Conservation (phyloP, 2,329 filamentous ascomycete species). For the Parasarocladium wereldwijsianum region DNA sequence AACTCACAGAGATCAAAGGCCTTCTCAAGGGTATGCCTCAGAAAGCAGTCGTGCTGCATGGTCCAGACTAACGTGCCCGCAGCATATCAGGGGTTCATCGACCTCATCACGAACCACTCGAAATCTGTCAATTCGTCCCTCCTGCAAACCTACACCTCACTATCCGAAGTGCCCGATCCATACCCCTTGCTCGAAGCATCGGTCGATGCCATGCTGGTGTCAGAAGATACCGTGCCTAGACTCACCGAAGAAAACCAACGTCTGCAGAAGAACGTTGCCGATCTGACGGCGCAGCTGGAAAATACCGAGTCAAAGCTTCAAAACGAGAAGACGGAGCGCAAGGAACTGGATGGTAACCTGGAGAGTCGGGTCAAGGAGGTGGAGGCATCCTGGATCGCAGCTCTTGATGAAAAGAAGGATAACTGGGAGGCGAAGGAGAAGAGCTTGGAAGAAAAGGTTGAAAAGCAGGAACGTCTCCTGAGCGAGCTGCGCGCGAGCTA, state of each 20-base stretch:
- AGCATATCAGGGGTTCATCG: conserved; percentile 97
- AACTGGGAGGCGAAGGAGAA: conserved; percentile 96
- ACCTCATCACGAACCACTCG: conserved; percentile 87
- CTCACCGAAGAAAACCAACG: conserved; percentile 79
- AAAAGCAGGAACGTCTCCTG: conserved; percentile 81
- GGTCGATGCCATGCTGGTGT: conserved; percentile 81
- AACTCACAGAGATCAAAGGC: conserved; percentile 77
- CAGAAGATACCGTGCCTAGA: conserved; percentile 84
- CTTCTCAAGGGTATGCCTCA: conserved; percentile 58
- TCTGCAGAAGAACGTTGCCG: conserved; percentile 63
- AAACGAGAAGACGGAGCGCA: conserved; percentile 56
- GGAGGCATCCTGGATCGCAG: conserved; percentile 77
- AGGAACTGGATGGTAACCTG: conserved; percentile 60
- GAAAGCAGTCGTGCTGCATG: conserved; percentile 4
- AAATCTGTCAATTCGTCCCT: conserved; percentile 91
- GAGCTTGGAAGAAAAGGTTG: conserved; percentile 79
- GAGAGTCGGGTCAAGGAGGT: conserved; percentile 78
- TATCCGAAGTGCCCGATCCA: conserved; percentile 92
- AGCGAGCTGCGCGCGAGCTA: conserved; percentile 96
- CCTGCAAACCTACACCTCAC: conserved; percentile 77
- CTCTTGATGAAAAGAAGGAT: conserved; percentile 82
- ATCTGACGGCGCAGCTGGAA: conserved; percentile 68
- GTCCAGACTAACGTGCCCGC: conserved; percentile 6
- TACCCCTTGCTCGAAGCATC: conserved; percentile 94
- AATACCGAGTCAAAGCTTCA: conserved; percentile 70